phyloP scores from a whole-genome alignment of 2,329 filamentous ascomycete species.

The Diaporthe vexans region DNA sequence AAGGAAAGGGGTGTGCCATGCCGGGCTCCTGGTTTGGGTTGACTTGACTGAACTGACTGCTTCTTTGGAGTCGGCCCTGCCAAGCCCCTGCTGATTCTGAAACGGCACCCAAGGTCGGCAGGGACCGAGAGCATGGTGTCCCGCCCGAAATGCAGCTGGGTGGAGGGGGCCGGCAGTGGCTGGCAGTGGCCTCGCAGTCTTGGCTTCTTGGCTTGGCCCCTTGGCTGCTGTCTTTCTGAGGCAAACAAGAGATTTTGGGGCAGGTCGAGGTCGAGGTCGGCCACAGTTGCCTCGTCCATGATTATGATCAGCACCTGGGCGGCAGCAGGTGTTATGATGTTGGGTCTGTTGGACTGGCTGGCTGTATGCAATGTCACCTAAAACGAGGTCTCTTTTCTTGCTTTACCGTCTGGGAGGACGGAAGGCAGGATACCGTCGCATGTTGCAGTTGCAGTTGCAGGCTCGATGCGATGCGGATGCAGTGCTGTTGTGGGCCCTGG shows the following conservation, averaged over 20 bases:
- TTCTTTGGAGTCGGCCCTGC: not conserved
- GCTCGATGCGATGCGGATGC: not conserved
- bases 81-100: slow-evolving; percentile 16
- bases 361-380: slow-evolving; percentile 7
- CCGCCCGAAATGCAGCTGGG: no score
- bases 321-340: not conserved
- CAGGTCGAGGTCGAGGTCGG: not conserved
- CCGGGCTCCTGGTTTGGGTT: not conserved
- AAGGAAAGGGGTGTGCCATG: slow-evolving; percentile 2
- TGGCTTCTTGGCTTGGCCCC: not conserved
- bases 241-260: slow-evolving; percentile 9
- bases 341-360: slow-evolving; percentile 1
- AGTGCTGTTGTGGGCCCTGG: slow-evolving; percentile 7
- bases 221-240: slow-evolving; percentile 24
- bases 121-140: slow-evolving; percentile 14
- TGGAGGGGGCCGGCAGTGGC: not conserved
- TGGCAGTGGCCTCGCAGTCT: not conserved
- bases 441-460: slow-evolving; percentile 26
- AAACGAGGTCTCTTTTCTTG: not conserved
- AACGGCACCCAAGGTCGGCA: slow-evolving; percentile 13
- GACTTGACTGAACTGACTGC: no score
- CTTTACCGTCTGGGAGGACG: not conserved
- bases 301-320: not conserved
- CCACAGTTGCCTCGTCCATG: not conserved
- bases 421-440: slow-evolving; percentile 6